Base-by-base conservation (phyloP, 805 yeast species). In the Candida rishiriensis region DNA sequence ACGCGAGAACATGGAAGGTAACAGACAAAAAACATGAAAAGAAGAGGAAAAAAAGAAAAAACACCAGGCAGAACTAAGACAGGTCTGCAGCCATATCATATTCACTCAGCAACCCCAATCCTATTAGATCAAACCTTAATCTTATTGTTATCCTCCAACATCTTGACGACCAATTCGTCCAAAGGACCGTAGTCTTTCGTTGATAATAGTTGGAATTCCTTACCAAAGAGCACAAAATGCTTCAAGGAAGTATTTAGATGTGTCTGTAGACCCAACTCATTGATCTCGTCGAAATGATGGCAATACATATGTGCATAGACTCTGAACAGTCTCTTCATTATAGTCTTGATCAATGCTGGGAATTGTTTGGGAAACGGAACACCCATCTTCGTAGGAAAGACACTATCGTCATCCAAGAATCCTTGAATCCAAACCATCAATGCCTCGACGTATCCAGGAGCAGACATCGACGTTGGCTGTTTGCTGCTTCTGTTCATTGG, bases 271-370 rank as follows among this genome's bases (percentile, higher is more conserved):
- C 96, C 96, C 54, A 93, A 72, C 61, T 90, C 98, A 34, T 89
- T 79, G 45, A 93, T 86, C 65, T 91, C 97, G 61, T 89, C 96
- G 65, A 93, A 91, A 64, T 93, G 99, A 60, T 93, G 98, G 60
- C 99, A 93, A 65, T 93, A 93, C 36, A 93, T 87, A 66, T 93
- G 99, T 1, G 99, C 98, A 60, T 93, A 93, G 3, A 93, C 89
- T 61, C 99, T 76, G 66, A 90, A 93, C 40, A 93, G 71, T 53
- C 99, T 78, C 66, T 91, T 88, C 73, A 93, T 79, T 38, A 93
- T 88, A 15, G 95, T 90, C 57, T 82, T 85, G 36, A 88, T 86
- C 49, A 88, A 74, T 8, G 81, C 75, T 17, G 81, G 81, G 57
- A 95, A 90, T 53, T 84, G 88, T 41, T 81, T 81, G 8, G 97